Conservation (phyloP, 225 moss, liverwort and hornwort genomes). For the Straminergon stramineum region DNA sequence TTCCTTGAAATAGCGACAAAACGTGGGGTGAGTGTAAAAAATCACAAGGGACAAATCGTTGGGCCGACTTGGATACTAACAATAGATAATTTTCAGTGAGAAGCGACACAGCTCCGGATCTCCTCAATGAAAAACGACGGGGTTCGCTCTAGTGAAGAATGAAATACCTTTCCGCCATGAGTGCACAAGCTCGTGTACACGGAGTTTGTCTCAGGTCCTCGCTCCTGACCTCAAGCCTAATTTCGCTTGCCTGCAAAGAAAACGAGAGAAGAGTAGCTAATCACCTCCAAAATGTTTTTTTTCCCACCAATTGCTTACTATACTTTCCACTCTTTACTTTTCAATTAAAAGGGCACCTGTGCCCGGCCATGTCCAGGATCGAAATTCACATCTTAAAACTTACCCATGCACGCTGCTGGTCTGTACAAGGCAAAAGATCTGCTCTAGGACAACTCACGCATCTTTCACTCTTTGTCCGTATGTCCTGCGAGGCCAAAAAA, state of each 20-base stretch:
- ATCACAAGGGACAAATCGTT: no score
- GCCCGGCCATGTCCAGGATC: neutral
- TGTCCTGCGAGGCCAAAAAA: neutral
- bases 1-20: no score
- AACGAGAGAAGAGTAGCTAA: neutral
- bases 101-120: no score
- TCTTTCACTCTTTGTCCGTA: neutral
- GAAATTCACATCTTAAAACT: neutral
- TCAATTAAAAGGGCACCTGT: neutral
- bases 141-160: no score
- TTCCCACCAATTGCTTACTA: neutral
- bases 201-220: neutral
- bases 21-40: no score
- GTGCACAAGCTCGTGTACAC: neutral
- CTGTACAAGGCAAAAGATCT: neutral
- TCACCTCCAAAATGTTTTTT: fast-evolving
- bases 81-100: no score
- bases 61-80: no score
- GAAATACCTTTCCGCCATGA: neutral
- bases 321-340: neutral
- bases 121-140: no score
- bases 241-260: neutral
- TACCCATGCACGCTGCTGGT: neutral
- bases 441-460: neutral
- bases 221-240: neutral